Evolutionary conservation across 2,329 filamentous ascomycete species (phyloP), one percentile per base, ranked within the genome.

Genomic region (Arthrinium phaeospermum): DNA sequence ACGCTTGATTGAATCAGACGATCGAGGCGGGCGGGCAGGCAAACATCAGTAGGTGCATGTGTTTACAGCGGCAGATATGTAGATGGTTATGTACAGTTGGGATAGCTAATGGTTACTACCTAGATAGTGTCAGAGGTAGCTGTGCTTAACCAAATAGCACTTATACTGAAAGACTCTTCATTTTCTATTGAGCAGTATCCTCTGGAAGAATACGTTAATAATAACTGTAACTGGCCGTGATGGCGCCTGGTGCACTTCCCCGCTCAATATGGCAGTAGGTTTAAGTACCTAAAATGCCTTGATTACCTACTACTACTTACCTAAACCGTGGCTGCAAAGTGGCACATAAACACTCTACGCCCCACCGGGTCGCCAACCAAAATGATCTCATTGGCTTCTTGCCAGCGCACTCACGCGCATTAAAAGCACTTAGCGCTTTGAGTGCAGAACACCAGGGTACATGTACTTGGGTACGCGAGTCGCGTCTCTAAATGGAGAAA

Each of bases 371-470:
- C 34, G n/a, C 34, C 4, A 61, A 37, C 57, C 37, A 22, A 6
- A 14, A 64, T 64, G 57, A 64, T 64, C 57, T 64, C 57, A 64
- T 64, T 64, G 57, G 57, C 57, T 64, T 64, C 22, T 34, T 64
- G 5, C 57, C n/a, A 10, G 46, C 22, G 7, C 46, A 49, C 34
- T 37, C 22, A 19, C 57, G n/a, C 16, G 19, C 30, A 41, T 64
- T 41, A 34, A n/a, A 30, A 64, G 27, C 30, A 64, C 57, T 41
- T 64, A 61, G 53, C 53, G 53, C 53, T 61, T 34, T 61, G 53
- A 61, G 53, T 61, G 53, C 53, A 37, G 22, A 22, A 27, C 27
- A 27, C 16, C 16, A 61, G 27, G 27, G 53, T 64, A 64, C 57
- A 24, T 37, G 53, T 64, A 64, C 57, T 41, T 37, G 57, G 57